Base-by-base conservation (phyloP, 1,284 basidiomycete species). In the Xerocomus nothofagi region DNA sequence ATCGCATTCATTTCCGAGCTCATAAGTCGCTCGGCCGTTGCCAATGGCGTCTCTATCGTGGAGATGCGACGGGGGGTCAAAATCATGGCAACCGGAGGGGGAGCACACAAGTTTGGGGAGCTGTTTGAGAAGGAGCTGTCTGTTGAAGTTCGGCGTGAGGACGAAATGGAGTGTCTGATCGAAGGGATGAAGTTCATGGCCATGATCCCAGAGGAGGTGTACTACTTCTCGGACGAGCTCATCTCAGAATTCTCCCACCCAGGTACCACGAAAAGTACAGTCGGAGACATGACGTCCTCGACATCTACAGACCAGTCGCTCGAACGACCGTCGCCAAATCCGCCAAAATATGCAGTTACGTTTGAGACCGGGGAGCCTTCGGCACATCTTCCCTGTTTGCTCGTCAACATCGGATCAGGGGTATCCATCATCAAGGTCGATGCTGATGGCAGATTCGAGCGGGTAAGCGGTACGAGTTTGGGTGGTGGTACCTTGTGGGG, bases 401-500 rank as follows among this genome's bases (percentile, higher is more conserved):
- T 99, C 21, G 97, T 99, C 60, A 99, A 99, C 71, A 99, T 99
- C 54, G 96, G 96, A 11, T 95, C 91, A 27, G 97, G 97, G 44
- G 96, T 99, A 32, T 96, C 93, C 31, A 92, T 99, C 61, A 94
- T 99, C 76, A 94, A 92, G 71, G 91, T 99, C 4, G 93, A 98
- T 65, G 93, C 92, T 60, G 91, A 94, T 67, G 97, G 97, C 21
- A 85, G 80, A 55, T 99, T 91, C 66, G 97, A 99, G 75, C 89
- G 97, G 63, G 91, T 99, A 39, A 95, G 91, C 57, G 97, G 97
- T 23, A 99, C 97, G 37, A 95, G 92, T 72, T 73, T 99, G 40
- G 97, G 97, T 38, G 97, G 97, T n/a, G 97, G 96, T 31, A 99
- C 97, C n/a, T 75, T 99, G 17, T 99, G 97, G 97, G 97, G 97